phyloP scores from a whole-genome alignment of 495 filamentous ascomycete genomes.

The Talaromyces borbonicus region DNA sequence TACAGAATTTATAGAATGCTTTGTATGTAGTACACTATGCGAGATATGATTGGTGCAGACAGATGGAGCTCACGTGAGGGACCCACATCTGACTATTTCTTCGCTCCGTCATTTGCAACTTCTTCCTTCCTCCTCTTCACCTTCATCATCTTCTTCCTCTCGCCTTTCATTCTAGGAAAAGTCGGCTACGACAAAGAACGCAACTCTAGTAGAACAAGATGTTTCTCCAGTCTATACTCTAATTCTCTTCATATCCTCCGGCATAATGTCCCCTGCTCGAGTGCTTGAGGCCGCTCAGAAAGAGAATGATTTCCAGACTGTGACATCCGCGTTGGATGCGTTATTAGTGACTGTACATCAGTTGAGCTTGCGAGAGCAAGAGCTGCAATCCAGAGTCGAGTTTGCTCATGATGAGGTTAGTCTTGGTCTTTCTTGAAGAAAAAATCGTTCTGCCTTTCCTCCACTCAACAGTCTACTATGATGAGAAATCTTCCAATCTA shows the following conservation, averaged over 20 bases:
- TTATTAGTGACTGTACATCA: slow-evolving; percentile 39
- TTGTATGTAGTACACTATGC: too few relatives aligned
- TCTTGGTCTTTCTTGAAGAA: slow-evolving; percentile 8
- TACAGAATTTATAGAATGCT: too few relatives aligned
- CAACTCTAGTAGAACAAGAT: too few relatives aligned
- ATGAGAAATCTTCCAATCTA: slow-evolving; percentile 33
- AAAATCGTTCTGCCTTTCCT: slow-evolving; percentile 9
- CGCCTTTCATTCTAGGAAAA: too few relatives aligned
- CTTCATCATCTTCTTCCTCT: too few relatives aligned
- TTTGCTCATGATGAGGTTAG: slow-evolving; percentile 40
- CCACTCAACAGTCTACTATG: slow-evolving; percentile 27
- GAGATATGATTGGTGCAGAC: too few relatives aligned
- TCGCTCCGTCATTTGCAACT: neutral
- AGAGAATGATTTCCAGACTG: slow-evolving; percentile 30
- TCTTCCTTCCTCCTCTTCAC: neutral
- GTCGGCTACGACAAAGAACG: too few relatives aligned
- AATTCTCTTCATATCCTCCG: too few relatives aligned
- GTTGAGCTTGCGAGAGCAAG: slow-evolving; percentile 33
- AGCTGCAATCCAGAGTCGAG: slow-evolving; percentile 31
- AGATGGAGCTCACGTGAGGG: slow-evolving; percentile 1
- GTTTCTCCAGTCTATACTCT: too few relatives aligned
- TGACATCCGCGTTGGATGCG: slow-evolving; percentile 39
- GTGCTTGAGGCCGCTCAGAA: slow-evolving; percentile 23
- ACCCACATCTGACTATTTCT: neutral
- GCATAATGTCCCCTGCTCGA: slow-evolving; percentile 30